Evolutionary conservation across 2,329 filamentous ascomycete species (phyloP).

Genomic region (Claviceps citrina): DNA sequence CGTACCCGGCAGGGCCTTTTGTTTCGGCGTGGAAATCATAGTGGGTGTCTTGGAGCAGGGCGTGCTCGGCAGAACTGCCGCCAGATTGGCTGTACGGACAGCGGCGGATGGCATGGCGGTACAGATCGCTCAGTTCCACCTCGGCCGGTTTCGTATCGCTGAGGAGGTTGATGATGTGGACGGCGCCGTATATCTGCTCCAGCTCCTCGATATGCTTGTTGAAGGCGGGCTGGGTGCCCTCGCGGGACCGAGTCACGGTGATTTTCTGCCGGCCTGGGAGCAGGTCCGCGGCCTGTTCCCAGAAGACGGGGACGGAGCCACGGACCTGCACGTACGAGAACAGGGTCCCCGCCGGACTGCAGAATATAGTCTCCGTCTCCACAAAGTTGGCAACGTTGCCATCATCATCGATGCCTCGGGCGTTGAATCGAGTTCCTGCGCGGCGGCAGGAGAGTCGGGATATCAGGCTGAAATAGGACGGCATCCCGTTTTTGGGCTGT

Average conservation of each 20-base stretch:
- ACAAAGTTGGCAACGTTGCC: conserved; percentile 97
- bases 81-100: conserved; percentile 53
- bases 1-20: conserved; percentile 70
- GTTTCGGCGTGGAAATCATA: conserved; percentile 97
- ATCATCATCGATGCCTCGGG: conserved; percentile 93
- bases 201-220: conserved; percentile 88
- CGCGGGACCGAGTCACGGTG: conserved; percentile 68
- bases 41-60: conserved; percentile 65
- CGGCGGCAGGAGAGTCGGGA: conserved; percentile 80
- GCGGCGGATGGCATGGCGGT: conserved; percentile 59
- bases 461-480: conserved; percentile 75
- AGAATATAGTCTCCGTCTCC: conserved; percentile 90
- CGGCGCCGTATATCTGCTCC: conserved; percentile 71
- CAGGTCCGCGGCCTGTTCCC: conserved; percentile 83
- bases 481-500: conserved; percentile 50
- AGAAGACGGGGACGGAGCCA: conserved; percentile 89
- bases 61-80: conserved; percentile 46
- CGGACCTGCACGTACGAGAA: conserved; percentile 91
- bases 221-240: conserved; percentile 87
- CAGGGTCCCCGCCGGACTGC: conserved; percentile 59
- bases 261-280: conserved; percentile 92
- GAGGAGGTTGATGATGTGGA: conserved; percentile 88
- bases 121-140: conserved; percentile 65
- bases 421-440: conserved; percentile 90
- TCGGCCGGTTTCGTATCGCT: conserved; percentile 80